phyloP scores from a whole-genome alignment of 2,329 filamentous ascomycete species.

The Davidsoniella virescens region DNA sequence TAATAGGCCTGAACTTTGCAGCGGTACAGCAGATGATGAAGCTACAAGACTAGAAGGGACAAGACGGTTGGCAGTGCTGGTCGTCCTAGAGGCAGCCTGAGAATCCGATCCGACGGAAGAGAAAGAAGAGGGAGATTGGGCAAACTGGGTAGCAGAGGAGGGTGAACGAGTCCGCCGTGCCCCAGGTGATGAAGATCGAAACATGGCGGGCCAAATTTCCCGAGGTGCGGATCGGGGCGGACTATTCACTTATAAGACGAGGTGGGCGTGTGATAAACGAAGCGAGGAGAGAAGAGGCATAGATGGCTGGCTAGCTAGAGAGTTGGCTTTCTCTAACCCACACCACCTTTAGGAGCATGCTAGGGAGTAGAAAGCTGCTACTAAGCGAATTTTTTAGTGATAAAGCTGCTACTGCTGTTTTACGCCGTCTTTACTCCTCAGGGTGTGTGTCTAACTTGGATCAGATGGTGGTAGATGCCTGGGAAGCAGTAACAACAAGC shows the following conservation, averaged over 20 bases:
- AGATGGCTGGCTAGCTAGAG: no score
- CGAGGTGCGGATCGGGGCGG: neutral
- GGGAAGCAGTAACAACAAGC: no score
- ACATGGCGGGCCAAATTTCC: slow-evolving; percentile 6
- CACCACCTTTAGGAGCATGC: no score
- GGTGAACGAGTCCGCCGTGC: neutral
- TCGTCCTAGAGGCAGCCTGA: neutral
- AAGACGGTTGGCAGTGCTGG: neutral
- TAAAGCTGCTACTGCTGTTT: no score
- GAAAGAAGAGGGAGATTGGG: neutral
- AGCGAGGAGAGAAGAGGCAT: no score
- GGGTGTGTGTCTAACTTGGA: no score
- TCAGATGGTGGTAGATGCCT: no score
- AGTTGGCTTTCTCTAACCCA: no score
- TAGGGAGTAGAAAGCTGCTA: no score
- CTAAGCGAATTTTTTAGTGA: no score
- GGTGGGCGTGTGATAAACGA: neutral
- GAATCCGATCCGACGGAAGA: neutral
- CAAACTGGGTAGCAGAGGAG: neutral
- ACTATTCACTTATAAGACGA: slow-evolving; percentile 5
- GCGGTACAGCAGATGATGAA: neutral
- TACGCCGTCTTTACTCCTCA: no score
- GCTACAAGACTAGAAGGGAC: neutral
- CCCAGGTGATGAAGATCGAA: neutral
- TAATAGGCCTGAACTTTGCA: neutral